Evolutionary conservation across 2,329 filamentous ascomycete species (phyloP).

Genomic region (Trichophyton verrucosum): DNA sequence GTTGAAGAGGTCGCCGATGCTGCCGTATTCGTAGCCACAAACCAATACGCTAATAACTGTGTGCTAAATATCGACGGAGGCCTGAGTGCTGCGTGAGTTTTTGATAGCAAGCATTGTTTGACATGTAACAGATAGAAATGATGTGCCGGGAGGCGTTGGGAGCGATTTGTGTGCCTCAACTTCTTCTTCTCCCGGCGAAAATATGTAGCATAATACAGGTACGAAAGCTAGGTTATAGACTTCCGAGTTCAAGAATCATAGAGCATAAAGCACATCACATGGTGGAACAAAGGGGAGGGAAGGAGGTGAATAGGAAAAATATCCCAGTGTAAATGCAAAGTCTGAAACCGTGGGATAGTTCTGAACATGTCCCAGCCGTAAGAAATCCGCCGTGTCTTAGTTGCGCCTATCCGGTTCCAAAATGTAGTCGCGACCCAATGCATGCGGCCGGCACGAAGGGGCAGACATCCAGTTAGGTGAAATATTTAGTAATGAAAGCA

Average conservation of each 20-base stretch:
- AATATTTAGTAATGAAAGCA: too few relatives aligned
- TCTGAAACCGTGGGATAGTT: not conserved
- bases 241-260: not conserved
- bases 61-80: conserved; percentile 78
- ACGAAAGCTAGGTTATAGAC: not conserved
- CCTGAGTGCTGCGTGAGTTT: conserved; percentile 50
- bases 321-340: conserved; percentile 3
- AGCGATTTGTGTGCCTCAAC: not conserved
- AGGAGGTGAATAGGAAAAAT: not conserved
- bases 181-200: not conserved
- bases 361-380: not conserved
- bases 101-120: not conserved
- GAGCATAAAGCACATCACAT: not conserved
- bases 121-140: not conserved
- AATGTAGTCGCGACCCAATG: not conserved
- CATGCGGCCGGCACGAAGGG: not conserved
- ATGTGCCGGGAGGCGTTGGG: not conserved
- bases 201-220: not conserved
- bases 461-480: not conserved
- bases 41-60: conserved; percentile 77
- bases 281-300: not conserved
- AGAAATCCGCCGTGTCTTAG: not conserved
- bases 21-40: conserved; percentile 62
- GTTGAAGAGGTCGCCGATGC: conserved; percentile 69
- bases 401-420: not conserved